Evolutionary conservation across 768 basidiomycete species (phyloP).

Genomic region (Boletales sp.): DNA sequence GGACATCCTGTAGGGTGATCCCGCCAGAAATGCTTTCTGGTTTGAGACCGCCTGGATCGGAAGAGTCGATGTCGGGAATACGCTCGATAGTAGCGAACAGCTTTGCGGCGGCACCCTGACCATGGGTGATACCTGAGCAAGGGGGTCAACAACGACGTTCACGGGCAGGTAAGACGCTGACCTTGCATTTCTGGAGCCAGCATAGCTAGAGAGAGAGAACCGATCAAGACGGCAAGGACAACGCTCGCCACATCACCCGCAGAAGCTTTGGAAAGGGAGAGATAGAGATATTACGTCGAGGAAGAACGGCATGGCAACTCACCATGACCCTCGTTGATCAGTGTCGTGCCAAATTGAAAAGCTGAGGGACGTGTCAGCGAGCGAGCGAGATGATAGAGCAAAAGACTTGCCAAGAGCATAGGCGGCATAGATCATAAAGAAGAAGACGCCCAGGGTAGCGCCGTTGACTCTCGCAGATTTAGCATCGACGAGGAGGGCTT

Average conservation of each 20-base stretch:
- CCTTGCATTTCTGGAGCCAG: slow-evolving; percentile 88
- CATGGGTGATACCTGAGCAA: slow-evolving; percentile 65
- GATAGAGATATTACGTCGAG: background rate
- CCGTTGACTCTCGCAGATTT: slow-evolving; percentile 63
- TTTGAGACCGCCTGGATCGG: slow-evolving; percentile 60
- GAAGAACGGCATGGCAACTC: slow-evolving; percentile 10
- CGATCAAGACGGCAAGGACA: slow-evolving; percentile 79
- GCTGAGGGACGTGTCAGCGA: slow-evolving; percentile 39
- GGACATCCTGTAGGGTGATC: slow-evolving; percentile 70
- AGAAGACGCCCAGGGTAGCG: slow-evolving; percentile 64
- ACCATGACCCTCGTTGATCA: slow-evolving; percentile 63
- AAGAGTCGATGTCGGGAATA: slow-evolving; percentile 81
- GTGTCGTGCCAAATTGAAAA: slow-evolving; percentile 85
- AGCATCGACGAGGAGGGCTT: slow-evolving; percentile 50
- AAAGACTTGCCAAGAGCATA: slow-evolving; percentile 58
- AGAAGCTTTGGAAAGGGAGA: slow-evolving; percentile 38
- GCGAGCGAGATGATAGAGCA: background rate
- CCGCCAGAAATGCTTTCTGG: slow-evolving; percentile 65
- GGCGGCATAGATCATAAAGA: slow-evolving; percentile 76
- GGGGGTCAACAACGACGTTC: background rate
- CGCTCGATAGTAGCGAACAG: slow-evolving; percentile 86
- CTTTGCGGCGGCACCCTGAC: slow-evolving; percentile 82
- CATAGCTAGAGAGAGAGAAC: slow-evolving; percentile 78
- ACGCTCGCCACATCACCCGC: slow-evolving; percentile 83
- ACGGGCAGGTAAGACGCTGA: slow-evolving; percentile 18